Evolutionary conservation across 2,329 filamentous ascomycete species (phyloP), one percentile per base, ranked within the genome.

Genomic region (Penicillium decumbens): DNA sequence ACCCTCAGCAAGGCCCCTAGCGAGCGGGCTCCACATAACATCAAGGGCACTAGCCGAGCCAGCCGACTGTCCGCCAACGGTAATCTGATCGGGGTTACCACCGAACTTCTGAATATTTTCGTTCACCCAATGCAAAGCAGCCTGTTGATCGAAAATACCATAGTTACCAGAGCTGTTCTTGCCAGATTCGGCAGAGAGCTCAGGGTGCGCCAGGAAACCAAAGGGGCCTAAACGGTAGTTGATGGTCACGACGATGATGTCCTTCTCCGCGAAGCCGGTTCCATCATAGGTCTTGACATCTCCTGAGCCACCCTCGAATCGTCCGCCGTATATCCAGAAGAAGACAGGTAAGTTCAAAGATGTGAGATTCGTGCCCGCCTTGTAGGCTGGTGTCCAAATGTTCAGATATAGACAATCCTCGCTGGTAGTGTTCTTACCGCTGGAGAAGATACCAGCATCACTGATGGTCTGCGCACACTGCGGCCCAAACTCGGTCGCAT

Each of bases 351-450:
- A 4, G 5, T 29, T 29, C 28, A 29, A 29, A 29, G 28, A 29
- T 29, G 28, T 29, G 28, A 29, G 28, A 29, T 29, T 29, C 8
- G 28, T 29, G 5, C 28, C 28, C 28, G 28, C 28, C 28, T 29
- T 29, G 38, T 50, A 50, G 24, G 64, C 65, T 1, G 61, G 56
- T 8, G 61, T 65, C 65, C 64, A 69, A 42, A 70, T 55, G 47
- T 68, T 69, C 30, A 70, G 53, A 42, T 62, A 66, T 30, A 70
- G 55, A 43, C 67, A 68, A 51, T 69, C 66, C 37, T 69, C 65
- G 49, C 47, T 50, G 6, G 47, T 45, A 5, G 40, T 47, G 24
- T 28, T 39, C 79, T 52, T 49, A 3, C 45, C 45, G n/a, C 50
- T 52, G 15, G 44, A 51, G 39, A 51, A 51, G 4, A 51, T 51